phyloP scores from a whole-genome alignment of 192 early-diverging fungal genomes.

The Gonapodya sp. region DNA sequence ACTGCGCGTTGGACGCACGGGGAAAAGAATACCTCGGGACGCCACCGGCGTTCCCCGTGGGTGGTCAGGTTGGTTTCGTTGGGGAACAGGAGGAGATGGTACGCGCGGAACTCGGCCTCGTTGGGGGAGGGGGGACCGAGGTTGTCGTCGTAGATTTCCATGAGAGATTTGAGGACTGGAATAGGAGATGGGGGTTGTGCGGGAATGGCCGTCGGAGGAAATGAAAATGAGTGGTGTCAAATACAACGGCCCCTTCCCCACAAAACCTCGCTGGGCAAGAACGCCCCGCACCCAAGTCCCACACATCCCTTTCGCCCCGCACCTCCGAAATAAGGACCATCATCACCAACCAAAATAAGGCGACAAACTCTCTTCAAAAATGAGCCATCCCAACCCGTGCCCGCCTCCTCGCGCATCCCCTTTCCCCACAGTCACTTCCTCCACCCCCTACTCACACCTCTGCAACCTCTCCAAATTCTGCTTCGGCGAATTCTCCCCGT shows the following conservation, averaged over 20 bases:
- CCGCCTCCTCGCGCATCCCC: too few species aligned
- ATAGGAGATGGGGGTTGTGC: too few species aligned
- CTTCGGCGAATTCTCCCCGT: not conserved
- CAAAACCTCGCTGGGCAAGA: too few species aligned
- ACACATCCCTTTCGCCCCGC: too few species aligned
- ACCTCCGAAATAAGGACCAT: too few species aligned
- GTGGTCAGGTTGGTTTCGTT: not conserved
- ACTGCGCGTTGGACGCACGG: not conserved
- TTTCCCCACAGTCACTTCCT: too few species aligned
- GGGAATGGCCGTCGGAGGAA: not conserved
- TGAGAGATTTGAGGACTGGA: not conserved
- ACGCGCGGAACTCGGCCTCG: not conserved
- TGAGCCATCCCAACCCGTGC: too few species aligned
- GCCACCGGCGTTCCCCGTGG: not conserved
- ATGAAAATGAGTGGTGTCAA: not conserved
- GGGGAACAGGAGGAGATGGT: not conserved
- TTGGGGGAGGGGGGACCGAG: not conserved
- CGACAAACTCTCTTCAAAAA: too few species aligned
- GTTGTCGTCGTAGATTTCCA: not conserved
- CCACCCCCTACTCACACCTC: not conserved
- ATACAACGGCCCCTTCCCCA: too few species aligned
- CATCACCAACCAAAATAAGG: too few species aligned
- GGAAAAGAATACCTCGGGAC: not conserved
- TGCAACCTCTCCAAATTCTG: slow-evolving; percentile 1
- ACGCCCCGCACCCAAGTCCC: too few species aligned